Evolutionary conservation across 148 eudicot genomes (phyloP).

Genomic region (Agrostemma githago): DNA sequence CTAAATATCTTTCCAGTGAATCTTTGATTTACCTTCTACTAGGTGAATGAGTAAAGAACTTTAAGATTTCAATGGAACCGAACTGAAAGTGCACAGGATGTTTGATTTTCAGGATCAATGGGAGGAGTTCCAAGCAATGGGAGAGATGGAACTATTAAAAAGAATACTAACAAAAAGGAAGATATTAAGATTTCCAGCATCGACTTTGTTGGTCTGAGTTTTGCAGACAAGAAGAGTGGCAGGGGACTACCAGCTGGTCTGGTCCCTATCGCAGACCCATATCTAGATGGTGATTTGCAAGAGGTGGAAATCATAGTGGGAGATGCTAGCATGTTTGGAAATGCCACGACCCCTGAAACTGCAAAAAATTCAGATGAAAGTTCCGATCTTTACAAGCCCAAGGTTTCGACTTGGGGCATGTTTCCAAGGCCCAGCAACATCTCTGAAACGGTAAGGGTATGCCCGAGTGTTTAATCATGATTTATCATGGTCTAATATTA

Average conservation of each 20-base stretch:
- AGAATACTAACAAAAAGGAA: conserved; percentile 31
- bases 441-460: conserved; percentile 64
- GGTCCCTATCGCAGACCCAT: conserved; percentile 52
- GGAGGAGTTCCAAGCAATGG: conserved; percentile 26
- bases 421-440: conserved; percentile 83
- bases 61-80: conserved; percentile 5
- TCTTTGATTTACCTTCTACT: background rate
- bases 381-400: conserved; percentile 70
- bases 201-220: conserved; percentile 75
- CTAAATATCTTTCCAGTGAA: background rate
- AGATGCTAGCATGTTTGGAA: conserved; percentile 62
- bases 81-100: conserved; percentile 7
- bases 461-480: background rate
- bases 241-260: conserved; percentile 81
- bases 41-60: background rate
- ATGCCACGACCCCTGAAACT: conserved; percentile 28
- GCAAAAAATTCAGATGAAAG: conserved; percentile 37
- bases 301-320: conserved; percentile 86
- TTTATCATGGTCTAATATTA: background rate
- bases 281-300: conserved; percentile 51
- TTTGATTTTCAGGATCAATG: conserved; percentile 33
- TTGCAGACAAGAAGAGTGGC: conserved; percentile 63
- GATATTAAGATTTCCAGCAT: conserved; percentile 47
- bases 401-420: conserved; percentile 92
- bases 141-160: conserved; percentile 19